These are phyloP conservation scores for Gynochthodes officinalis DNA, from an alignment of 257 asterid genomes.

Conservation along the genomic window DNA sequence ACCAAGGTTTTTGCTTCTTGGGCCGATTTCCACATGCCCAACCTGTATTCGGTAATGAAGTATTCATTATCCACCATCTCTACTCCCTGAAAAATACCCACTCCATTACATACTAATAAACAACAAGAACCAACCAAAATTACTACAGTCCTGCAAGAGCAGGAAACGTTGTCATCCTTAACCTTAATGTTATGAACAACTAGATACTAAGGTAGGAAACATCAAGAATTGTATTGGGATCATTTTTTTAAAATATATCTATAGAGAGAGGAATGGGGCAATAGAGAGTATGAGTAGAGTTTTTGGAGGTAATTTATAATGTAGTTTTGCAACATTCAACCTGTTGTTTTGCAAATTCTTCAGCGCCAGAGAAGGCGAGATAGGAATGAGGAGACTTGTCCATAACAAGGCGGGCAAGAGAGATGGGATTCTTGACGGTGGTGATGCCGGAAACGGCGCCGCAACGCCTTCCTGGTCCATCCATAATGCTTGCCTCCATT, in stretches of 20 bases:
- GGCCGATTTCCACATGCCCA: conserved; percentile 88
- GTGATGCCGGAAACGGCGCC: conserved; percentile 97
- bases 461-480: conserved; percentile 83
- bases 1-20: conserved; percentile 90
- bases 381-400: conserved; percentile 96
- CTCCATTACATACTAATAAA: too few relatives aligned
- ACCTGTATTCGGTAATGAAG: conserved; percentile 84
- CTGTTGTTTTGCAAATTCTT: conserved; percentile 85
- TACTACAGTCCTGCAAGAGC: too few relatives aligned
- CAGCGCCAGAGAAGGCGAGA: conserved; percentile 86
- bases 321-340: too few relatives aligned
- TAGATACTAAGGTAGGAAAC: too few relatives aligned
- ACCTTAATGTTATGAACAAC: too few relatives aligned
- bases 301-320: too few relatives aligned
- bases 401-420: conserved; percentile 97
- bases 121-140: too few relatives aligned
- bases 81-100: conserved; percentile 51
- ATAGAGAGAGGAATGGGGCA: too few relatives aligned
- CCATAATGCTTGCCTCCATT: conserved; percentile 99
- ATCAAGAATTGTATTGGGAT: too few relatives aligned
- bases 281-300: background rate
- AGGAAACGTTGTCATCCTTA: too few relatives aligned
- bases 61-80: conserved; percentile 75
- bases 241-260: too few relatives aligned
- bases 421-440: conserved; percentile 79